These are phyloP conservation scores for Fusarium lateritium DNA, from an alignment of 2,329 filamentous ascomycete genomes.

Conservation along the genomic window DNA sequence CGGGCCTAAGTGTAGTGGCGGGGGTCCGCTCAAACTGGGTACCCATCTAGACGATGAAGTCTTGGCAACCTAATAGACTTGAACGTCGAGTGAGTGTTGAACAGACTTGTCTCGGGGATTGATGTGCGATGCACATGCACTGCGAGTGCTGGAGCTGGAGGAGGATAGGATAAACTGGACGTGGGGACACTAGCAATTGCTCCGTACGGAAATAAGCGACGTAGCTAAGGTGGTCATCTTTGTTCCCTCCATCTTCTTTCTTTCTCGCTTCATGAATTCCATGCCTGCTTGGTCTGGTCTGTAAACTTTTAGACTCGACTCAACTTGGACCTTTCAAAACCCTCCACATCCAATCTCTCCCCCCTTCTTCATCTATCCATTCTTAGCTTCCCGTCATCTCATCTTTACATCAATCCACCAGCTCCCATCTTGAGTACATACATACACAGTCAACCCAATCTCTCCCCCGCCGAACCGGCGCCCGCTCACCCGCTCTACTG, in stretches of 20 bases:
- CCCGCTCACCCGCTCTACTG: constrained; percentile 28
- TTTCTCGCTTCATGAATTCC: constrained; percentile 11
- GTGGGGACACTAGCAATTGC: constrained; percentile 31
- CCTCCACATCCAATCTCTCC: constrained; percentile 18
- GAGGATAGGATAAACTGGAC: constrained; percentile 19
- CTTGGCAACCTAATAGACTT: constrained; percentile 33
- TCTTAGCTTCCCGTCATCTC: constrained; percentile 16
- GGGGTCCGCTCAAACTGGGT: constrained; percentile 38
- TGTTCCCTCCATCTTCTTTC: constrained; percentile 22
- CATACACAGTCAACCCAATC: constrained; percentile 7
- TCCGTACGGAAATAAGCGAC: neutral
- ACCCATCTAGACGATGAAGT: constrained; percentile 29
- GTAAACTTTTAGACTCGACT: constrained; percentile 23
- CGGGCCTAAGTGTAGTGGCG: constrained; percentile 43
- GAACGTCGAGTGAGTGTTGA: constrained; percentile 9
- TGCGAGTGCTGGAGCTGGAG: constrained; percentile 9
- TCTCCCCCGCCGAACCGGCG: constrained; percentile 18
- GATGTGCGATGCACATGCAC: constrained; percentile 31
- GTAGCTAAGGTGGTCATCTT: constrained; percentile 12
- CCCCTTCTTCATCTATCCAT: constrained; percentile 1
- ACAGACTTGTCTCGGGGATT: constrained; percentile 27
- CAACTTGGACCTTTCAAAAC: constrained; percentile 24
- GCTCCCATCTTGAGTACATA: neutral
- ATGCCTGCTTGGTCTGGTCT: neutral
- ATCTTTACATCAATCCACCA: neutral